phyloP scores from a whole-genome alignment of 805 yeast species.

The Ogataea paraovalis region DNA sequence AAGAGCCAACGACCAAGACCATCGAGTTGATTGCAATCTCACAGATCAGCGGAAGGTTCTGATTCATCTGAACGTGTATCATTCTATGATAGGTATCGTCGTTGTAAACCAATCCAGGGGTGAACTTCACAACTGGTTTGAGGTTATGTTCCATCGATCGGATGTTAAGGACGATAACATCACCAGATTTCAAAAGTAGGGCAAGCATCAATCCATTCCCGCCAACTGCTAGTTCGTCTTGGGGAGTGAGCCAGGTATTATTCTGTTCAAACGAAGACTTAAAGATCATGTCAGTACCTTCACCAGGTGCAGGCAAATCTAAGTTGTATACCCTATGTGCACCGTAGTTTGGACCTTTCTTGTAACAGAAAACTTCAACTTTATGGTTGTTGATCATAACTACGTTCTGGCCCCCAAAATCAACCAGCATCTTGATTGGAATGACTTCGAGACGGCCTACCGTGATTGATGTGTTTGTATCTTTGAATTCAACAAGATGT shows the following conservation, averaged over 20 bases:
- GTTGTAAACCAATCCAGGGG: constrained; percentile 19
- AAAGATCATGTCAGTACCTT: constrained; percentile 12
- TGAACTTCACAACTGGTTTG: constrained; percentile 17
- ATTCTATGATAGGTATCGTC: constrained; percentile 20
- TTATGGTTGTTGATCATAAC: background rate
- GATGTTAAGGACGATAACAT: constrained; percentile 40
- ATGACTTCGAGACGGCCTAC: constrained; percentile 1
- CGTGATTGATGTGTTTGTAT: background rate
- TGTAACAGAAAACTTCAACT: background rate
- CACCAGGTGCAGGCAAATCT: constrained; percentile 1
- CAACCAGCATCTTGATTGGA: constrained; percentile 22
- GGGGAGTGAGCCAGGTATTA: constrained; percentile 7
- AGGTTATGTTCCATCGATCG: constrained; percentile 27
- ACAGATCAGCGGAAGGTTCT: constrained; percentile 27
- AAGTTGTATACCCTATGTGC: background rate
- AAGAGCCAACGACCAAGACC: constrained; percentile 37
- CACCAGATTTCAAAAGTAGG: constrained; percentile 36
- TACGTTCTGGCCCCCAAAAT: constrained; percentile 11
- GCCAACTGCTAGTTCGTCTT: constrained; percentile 24
- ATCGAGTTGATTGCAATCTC: constrained; percentile 27
- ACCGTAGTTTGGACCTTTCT: background rate
- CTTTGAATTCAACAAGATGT: constrained; percentile 2
- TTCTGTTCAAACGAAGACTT: constrained; percentile 24
- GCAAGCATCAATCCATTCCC: constrained; percentile 28
- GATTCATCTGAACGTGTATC: constrained; percentile 6